Conservation (phyloP, 2,329 filamentous ascomycete species). For the Truncatella angustata region DNA sequence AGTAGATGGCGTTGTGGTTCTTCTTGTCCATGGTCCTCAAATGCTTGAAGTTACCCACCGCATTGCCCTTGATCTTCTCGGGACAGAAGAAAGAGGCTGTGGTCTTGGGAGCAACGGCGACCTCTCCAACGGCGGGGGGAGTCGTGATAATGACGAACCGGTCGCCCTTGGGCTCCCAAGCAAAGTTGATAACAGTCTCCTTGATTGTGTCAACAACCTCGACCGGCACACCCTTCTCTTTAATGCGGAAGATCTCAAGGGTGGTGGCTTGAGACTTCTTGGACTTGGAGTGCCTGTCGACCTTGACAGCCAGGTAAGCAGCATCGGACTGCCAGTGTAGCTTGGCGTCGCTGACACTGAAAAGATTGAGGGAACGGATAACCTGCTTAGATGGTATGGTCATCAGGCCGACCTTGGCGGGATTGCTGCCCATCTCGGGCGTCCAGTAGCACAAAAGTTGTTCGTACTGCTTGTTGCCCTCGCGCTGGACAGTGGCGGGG, state of each 20-base stretch:
- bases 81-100: conserved; percentile 95
- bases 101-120: conserved; percentile 89
- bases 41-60: conserved; percentile 92
- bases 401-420: conserved; percentile 96
- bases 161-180: conserved; percentile 98
- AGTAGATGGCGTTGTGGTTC: conserved; percentile 99
- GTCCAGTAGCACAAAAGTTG: conserved; percentile 99
- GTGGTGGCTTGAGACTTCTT: conserved; percentile 98
- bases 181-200: conserved; percentile 98
- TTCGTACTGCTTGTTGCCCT: conserved; percentile 87
- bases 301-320: conserved; percentile 95
- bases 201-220: conserved; percentile 98
- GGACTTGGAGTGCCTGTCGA: conserved; percentile 97
- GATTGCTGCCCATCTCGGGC: conserved; percentile 95
- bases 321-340: conserved; percentile 98
- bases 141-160: conserved; percentile 97
- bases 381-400: conserved; percentile 92
- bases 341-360: conserved; percentile 97
- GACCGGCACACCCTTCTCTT: conserved; percentile 96
- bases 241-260: conserved; percentile 95
- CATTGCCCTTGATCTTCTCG: conserved; percentile 82
- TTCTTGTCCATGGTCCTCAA: conserved; percentile 96
- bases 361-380: conserved; percentile 90
- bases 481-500: conserved; percentile 75
- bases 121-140: conserved; percentile 73